Evolutionary conservation across 345 rosid genomes (phyloP).

Genomic region (Rubroshorea leprosula): DNA sequence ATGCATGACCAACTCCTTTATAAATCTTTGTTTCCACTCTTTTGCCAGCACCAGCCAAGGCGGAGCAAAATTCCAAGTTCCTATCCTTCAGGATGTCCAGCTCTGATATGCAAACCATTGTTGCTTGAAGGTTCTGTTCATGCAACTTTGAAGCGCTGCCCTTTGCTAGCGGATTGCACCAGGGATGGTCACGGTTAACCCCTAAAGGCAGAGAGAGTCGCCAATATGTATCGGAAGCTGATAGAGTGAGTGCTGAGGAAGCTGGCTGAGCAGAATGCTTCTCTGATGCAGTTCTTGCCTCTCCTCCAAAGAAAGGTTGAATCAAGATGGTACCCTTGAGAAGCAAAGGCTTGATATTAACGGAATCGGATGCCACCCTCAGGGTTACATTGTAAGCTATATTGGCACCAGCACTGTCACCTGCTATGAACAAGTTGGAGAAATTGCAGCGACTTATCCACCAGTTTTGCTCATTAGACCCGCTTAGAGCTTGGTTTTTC

Average conservation of each 20-base stretch:
- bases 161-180: conserved; percentile 60
- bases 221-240: conserved; percentile 74
- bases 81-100: conserved; percentile 57
- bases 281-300: conserved; percentile 54
- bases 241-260: conserved; percentile 50
- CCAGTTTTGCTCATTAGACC: conserved; percentile 35
- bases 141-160: conserved; percentile 15
- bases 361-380: conserved; percentile 18
- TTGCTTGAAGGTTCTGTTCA: conserved; percentile 20
- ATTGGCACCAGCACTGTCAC: conserved; percentile 80
- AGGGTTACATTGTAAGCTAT: conserved; percentile 47
- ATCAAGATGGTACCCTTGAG: conserved; percentile 51
- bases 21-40: conserved; percentile 46
- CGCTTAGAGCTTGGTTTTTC: conserved; percentile 27
- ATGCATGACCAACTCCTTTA: conserved; percentile 76
- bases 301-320: conserved; percentile 71
- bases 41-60: conserved; percentile 46
- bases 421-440: conserved; percentile 44
- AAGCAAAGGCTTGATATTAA: conserved; percentile 14
- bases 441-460: conserved; percentile 44
- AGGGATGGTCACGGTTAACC: conserved; percentile 65
- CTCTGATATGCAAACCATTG: conserved; percentile 65
- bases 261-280: conserved; percentile 30
- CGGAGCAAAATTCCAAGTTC: conserved; percentile 47
- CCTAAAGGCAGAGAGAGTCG: conserved; percentile 66